Base-by-base conservation (phyloP, 2,329 filamentous ascomycete species). In the Rugonectria rugulosa region DNA sequence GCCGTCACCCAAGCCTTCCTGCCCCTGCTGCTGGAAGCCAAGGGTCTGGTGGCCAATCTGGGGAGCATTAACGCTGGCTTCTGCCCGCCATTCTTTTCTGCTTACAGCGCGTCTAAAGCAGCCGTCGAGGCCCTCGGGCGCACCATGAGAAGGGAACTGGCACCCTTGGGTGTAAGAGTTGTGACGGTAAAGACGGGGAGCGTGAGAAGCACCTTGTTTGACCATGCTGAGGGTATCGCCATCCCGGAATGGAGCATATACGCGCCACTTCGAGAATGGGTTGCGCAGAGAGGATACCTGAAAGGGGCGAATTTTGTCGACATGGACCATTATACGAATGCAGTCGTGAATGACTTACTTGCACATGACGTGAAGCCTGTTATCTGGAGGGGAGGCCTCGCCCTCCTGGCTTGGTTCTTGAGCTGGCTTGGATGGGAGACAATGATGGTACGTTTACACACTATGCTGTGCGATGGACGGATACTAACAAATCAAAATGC, bases 1-100 rank as follows among this genome's bases (percentile, higher is more conserved):
- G 29, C 38, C 14, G 46, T 60, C 9, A 52, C 55, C 20, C 58
- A 56, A 37, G 54, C 55, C 9, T 60, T 60, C 34, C 47, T 60
- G n/a, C 55, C 51, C 9, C 42, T 58, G 42, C 55, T 58, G 6
- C 32, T 55, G 11, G 43, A 49, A 11, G 32, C 34, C 1, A 29
- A 32, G 14, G 57, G 51, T 11, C 21, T 54, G 14, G 50, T 60
- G 11, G 57, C 50, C 21, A 60, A 57, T 15, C 17, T 54, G 5
- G 31, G 51, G 23, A 55, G 42, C 34, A 23, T 60, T 38, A 51
- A 36, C 9, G 32, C 42, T 5, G 42, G 27, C 17, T 5, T 49
- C 7, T 52, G 43, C 31, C 54, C 46, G n/a, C 42, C 36, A 9
- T 36, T 47, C 1, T 42, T 55, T 7, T 40, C 23, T 7, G 44